Evolutionary conservation across 441 rosid species (phyloP), one percentile per base, ranked within the genome.

Genomic region (Erodium texanum): DNA sequence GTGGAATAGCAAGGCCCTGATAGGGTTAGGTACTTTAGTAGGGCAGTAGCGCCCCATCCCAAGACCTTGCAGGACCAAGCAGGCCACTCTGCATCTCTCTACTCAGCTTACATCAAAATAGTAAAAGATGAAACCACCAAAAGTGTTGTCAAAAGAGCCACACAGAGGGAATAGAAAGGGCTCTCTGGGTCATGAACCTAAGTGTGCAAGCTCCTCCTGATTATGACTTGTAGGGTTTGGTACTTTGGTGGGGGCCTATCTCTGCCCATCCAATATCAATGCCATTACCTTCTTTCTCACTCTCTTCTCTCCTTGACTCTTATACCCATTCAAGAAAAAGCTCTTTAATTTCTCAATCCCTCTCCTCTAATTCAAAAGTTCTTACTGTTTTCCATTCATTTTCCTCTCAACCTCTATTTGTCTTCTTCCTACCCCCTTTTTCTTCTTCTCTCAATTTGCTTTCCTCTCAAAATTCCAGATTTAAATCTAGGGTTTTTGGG

Each of bases 401-500:
- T 61, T 67, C 48, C 63, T 38, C 18, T 45, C 14, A 58, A 16
- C 20, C 63, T 41, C 63, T 73, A 71, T 70, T 73, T 77, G 79
- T 78, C 77, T 70, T 77, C 62, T 70, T 59, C 9, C 29, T 75
- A 8, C 52, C 22, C 70, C 71, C 66, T 12, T 64, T 70, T 71
- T n/a, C n/a, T 74, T 67, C 75, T 80, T 75, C 71, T 78, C 76
- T 80, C 54, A 14, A n/a, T n/a, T 48, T n/a, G 74, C 76, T 78
- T 78, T 69, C 56, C 81, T 71, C 77, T 75, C 85, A 78, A 74
- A 82, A 75, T 84, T 87, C 89, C 83, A 79, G 89, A 84, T 82
- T 69, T 41, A 71, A 77, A 80, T 87, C 89, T 85, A 82, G 84
- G 85, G 82, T 80, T 77, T 78, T 79, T 38, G 43, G 70, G 72